These are phyloP conservation scores for Cyberlindnera euphorbiae DNA, from an alignment of 805 yeast genomes.

Conservation along the genomic window DNA sequence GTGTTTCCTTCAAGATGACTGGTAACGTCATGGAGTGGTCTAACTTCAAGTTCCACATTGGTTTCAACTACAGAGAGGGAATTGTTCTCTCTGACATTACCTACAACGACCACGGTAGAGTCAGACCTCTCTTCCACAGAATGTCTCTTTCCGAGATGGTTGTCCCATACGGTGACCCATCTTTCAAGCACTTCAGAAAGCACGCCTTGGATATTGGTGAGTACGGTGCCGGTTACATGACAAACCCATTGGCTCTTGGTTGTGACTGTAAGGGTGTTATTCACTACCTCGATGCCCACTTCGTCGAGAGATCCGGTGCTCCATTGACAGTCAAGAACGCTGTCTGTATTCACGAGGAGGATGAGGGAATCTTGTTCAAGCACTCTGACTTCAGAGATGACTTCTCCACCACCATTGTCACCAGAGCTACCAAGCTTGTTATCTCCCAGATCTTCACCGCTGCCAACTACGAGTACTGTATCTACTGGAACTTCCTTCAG, in stretches of 20 bases:
- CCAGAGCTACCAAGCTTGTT: constrained; percentile 70
- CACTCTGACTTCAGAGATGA: constrained; percentile 83
- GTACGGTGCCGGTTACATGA: constrained; percentile 83
- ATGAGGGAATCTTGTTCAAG: constrained; percentile 73
- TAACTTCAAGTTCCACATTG: constrained; percentile 72
- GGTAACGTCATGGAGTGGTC: constrained; percentile 74
- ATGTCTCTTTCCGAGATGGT: constrained; percentile 77
- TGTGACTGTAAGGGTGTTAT: constrained; percentile 86
- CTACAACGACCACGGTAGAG: constrained; percentile 72
- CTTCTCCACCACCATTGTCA: constrained; percentile 67
- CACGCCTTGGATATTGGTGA: constrained; percentile 87
- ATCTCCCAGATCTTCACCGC: constrained; percentile 82
- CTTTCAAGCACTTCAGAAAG: constrained; percentile 77
- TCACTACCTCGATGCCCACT: constrained; percentile 78
- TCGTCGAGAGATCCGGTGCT: constrained; percentile 61
- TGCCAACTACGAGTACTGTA: constrained; percentile 73
- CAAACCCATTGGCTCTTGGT: constrained; percentile 72
- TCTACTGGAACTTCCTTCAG: constrained; percentile 79
- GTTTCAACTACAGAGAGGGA: constrained; percentile 84
- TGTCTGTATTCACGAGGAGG: constrained; percentile 82
- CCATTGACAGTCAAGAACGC: constrained; percentile 72
- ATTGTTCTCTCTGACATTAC: constrained; percentile 69
- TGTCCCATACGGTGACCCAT: constrained; percentile 80
- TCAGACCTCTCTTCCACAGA: constrained; percentile 73
- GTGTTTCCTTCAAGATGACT: constrained; percentile 69